These are phyloP conservation scores for Quambalaria eucalypti DNA, from an alignment of 1,284 basidiomycete genomes.

Conservation along the genomic window DNA sequence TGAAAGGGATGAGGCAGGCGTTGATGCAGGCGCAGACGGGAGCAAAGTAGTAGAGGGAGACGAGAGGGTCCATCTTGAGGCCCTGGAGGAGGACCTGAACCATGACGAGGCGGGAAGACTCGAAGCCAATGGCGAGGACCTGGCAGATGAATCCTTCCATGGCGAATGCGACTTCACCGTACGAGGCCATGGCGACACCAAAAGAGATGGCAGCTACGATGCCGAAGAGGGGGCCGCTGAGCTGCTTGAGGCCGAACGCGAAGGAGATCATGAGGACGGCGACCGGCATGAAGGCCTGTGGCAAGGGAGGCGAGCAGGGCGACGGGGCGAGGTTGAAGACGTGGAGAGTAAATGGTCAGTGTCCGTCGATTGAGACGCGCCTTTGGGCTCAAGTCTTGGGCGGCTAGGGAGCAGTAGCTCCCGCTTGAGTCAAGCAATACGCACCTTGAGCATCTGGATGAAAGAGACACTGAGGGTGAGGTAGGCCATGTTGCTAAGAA, in stretches of 20 bases:
- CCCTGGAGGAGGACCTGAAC: constrained; percentile 91
- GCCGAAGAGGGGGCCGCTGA: constrained; percentile 65
- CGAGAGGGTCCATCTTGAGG: constrained; percentile 87
- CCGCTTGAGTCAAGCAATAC: constrained; percentile 49
- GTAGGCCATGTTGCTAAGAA: constrained; percentile 88
- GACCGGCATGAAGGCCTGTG: constrained; percentile 89
- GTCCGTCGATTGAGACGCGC: not conserved
- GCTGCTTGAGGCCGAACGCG: constrained; percentile 77
- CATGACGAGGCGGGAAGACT: constrained; percentile 85
- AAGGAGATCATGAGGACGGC: constrained; percentile 92
- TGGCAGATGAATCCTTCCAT: constrained; percentile 68
- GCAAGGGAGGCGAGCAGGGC: constrained; percentile 37
- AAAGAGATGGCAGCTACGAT: constrained; percentile 87
- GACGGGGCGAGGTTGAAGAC: no score
- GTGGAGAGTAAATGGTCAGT: no score
- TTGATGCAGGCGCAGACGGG: constrained; percentile 80
- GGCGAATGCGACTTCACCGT: constrained; percentile 77
- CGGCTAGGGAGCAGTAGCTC: not conserved
- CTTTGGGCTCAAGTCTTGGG: no score
- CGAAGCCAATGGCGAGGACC: constrained; percentile 56
- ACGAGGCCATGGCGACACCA: constrained; percentile 79
- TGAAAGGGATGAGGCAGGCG: constrained; percentile 70
- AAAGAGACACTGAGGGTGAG: constrained; percentile 82
- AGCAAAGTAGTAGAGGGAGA: constrained; percentile 74
- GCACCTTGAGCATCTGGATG: constrained; percentile 98